A percentile compares a stretch with the other conserved stretches of the same genome.
Evolutionary conservation across 306 rosid genomes (phyloP).

Genomic region (Potentilla sterilis): DNA sequence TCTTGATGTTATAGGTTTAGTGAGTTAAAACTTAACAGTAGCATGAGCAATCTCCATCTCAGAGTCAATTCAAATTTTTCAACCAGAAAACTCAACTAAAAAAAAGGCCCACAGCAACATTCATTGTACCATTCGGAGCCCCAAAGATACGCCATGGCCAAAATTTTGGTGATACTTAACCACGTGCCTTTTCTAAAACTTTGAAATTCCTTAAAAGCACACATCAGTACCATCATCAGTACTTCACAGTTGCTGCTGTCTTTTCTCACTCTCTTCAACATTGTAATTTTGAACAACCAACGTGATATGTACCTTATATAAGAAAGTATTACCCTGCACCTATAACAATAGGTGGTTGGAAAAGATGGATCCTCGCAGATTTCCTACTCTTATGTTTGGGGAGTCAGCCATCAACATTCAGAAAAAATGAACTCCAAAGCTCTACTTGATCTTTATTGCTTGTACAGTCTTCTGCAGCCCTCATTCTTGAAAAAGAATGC

Average conservation of each 20-base stretch:
- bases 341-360: not conserved
- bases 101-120: not conserved
- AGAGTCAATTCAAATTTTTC: not conserved
- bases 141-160: not conserved
- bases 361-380: not conserved
- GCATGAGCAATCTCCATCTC: not conserved
- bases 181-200: not conserved
- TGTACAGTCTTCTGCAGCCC: not conserved
- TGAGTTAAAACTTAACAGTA: not conserved
- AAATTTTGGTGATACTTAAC: not conserved
- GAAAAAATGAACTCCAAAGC: not conserved
- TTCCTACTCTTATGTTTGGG: not conserved
- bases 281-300: not conserved
- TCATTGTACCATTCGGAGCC: not conserved
- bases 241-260: not conserved
- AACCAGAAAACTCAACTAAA: not conserved
- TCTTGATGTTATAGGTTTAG: not conserved
- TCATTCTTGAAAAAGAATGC: not conserved
- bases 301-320: not conserved
- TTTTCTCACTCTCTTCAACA: not conserved
- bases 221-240: not conserved
- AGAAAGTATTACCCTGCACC: not conserved
- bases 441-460: not conserved
- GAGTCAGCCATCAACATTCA: not conserved
- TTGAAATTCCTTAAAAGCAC: not conserved